A percentile compares a stretch with the other conserved stretches of the same genome.
Conservation (phyloP, 306 rosid genomes). For the cucumber (Cucumis sativus) region Cucumber_9930_V3 NC_026657.2:25904501-25905000, state of each 20-base stretch:
- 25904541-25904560: neutral
- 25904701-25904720: neutral
- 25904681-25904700: neutral
- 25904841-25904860: neutral
- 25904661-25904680: neutral
- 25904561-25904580: neutral
- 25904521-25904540: no score
- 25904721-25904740: neutral
- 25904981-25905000: no score
- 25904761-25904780: neutral
- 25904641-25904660: neutral
- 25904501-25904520: neutral
- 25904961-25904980: no score
- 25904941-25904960: no score
- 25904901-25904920: no score
- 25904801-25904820: neutral
- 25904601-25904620: no score
- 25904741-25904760: neutral
- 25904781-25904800: neutral
- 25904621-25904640: accelerated
- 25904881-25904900: no score
- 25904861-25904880: neutral
- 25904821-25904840: neutral
- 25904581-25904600: no score
- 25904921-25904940: no score